A percentile compares a stretch with the other conserved stretches of the same genome.
phyloP scores from a whole-genome alignment of 129 eudicot genomes.

The Cynara cardunculus region DNA sequence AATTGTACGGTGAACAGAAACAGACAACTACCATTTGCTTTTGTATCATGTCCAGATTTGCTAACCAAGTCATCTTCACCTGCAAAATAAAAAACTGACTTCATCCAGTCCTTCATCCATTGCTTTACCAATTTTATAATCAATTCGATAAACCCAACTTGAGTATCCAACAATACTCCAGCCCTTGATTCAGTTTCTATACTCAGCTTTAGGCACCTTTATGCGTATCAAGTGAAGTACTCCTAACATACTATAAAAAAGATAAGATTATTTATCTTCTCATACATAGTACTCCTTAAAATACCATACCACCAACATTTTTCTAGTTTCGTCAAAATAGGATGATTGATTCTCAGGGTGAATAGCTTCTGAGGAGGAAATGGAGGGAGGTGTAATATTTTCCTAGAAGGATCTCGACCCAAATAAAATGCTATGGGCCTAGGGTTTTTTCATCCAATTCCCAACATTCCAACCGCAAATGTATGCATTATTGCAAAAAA shows the following conservation, averaged over 20 bases:
- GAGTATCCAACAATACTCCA: neutral
- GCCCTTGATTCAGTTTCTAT: neutral
- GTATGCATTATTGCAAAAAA: neutral
- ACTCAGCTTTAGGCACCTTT: neutral
- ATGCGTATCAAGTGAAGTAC: neutral
- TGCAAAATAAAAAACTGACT: conserved; percentile 4
- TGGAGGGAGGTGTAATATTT: neutral
- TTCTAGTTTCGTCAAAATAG: neutral
- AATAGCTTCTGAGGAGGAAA: neutral
- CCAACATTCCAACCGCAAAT: neutral
- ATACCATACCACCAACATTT: neutral
- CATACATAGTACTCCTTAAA: neutral
- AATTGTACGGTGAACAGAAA: neutral
- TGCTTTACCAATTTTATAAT: neutral
- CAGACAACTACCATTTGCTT: conserved; percentile 37
- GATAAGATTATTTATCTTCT: neutral
- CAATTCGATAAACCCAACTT: neutral
- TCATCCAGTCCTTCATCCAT: neutral
- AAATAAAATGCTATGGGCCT: neutral
- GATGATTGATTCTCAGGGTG: neutral
- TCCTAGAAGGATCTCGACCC: conserved; percentile 23
- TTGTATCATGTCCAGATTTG: conserved; percentile 26
- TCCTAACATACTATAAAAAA: neutral
- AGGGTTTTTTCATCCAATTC: conserved; percentile 16
- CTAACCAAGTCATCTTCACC: conserved; percentile 19